Base-by-base conservation (phyloP, 257 asterid species). In the Henckelia pumila region DNA sequence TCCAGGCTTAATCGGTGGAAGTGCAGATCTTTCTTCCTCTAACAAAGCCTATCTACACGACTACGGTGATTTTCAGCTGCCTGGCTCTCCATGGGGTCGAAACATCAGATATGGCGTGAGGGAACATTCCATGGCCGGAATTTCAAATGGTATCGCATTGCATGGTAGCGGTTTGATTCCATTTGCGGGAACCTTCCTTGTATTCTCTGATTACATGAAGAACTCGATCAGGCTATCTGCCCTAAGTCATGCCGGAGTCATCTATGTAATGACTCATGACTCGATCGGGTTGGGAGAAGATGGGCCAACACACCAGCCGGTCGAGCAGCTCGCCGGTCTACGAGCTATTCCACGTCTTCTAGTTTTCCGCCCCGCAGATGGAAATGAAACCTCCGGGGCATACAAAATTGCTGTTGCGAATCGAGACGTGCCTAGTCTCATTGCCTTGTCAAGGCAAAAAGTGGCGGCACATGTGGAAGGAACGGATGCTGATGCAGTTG, bases 291-390 rank as follows among this genome's bases (percentile, higher is more conserved):
- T 84, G 26, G 89, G 89, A 4, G 89, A 84, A 67, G 89, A 81
- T 1, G 89, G 89, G 64, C 83, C 87, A 4, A 84, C 87, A 10
- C 89, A 84, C 78, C 89, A 84, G 62, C 89, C 89, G 0, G 77
- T 84, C 3, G 89, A 79, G 83, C 89, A 84, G 63, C 83, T 84
- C 4, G 80, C 78, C 11, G 83, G 89, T 23, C 76, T 84, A 21
- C 72, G 89, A 14, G 87, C 89, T 59, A 70, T 84, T 56, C 89
- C 89, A 2, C 77, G 76, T 24, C 70, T 84, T 7, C 55, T 84
- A 47, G 75, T 84, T 10, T 73, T 84, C 69, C 81, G 87, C 23
- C 89, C 89, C 0, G 87, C 82, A 2, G 89, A 84, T 7, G 89
- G 89, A 4, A 81, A 84, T 8, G 87, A 84, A 77, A 79, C 89